Evolutionary conservation across 148 eudicot species (phyloP), one percentile per base, ranked within the genome.

Genomic region (Beta vulgaris): DNA sequence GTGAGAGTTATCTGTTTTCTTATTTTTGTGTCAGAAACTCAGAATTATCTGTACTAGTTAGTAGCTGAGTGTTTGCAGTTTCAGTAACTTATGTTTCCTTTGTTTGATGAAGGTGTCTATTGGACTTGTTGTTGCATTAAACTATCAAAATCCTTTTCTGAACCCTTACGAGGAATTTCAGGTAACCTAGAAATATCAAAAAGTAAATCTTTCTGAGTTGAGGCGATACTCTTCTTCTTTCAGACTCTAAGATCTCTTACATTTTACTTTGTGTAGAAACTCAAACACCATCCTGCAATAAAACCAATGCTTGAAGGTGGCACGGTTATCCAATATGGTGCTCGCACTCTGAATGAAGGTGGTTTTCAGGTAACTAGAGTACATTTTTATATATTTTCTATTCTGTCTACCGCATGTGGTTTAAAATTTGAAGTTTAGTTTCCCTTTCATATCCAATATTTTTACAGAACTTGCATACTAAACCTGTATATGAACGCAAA

Each of bases 151-250:
- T 82, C 97, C 98, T 59, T 94, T 80, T 82, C 77, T 92, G 82
- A 94, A 81, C 78, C 97, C 97, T 40, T 94, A 90, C 32, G 98
- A 94, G 73, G 98, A 94, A 73, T 94, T 91, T 81, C 98, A 94
- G 96, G 97, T 95, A 85, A 43, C 44, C 3, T 32, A 49, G 0
- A 12, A 10, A 4, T 37, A 21, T 21, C 14, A 40, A 32, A 46
- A 9, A 40, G n/a, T 29, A 34, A 11, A 44, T 16, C 11, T 29
- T 40, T 69, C 39, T 18, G 40, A 36, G 46, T 28, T 69, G 48
- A 61, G 48, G n/a, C 13, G 46, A 9, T 61, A 29, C 36, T 31
- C 9, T 16, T 13, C 25, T 23, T 76, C 49, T 42, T 13, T n/a
- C 43, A 40, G 76, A 42, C 49, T 49, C 10, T 34, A 44, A 37